Evolutionary conservation across 306 rosid genomes (phyloP), one percentile per base, ranked within the genome.

Genomic region (Cicer arietinum): DNA sequence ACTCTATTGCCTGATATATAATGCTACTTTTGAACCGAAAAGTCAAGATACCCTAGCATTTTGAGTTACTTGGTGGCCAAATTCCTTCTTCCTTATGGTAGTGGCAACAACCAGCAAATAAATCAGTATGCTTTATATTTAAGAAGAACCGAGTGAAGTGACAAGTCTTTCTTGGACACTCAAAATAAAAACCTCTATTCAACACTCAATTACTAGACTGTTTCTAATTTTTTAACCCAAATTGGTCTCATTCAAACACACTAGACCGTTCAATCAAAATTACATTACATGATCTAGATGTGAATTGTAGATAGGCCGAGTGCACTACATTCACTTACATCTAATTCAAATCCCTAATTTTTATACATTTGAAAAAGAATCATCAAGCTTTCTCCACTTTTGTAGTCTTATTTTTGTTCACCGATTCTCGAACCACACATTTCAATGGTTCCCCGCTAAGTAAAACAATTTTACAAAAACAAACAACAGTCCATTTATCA

Each of bases 1-100:
- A 63, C 61, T 71, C 9, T 57, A 63, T 51, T 79, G 17, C 41
- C 73, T 71, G 58, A 66, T 51, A 22, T 51, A 14, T 70, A 64
- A 63, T 42, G 73, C 53, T 77, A 39, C 42, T 43, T 79, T 46
- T 8, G 48, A 39, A 65, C 7, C 41, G 75, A 71, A 60, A 61
- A 13, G 17, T 40, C 46, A 30, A 52, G 71, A 62, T 41, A 62
- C 59, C 13, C 7, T 25, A 54, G 9, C 39, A 63, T 17, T 17
- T 25, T 71, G 6, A 56, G 67, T 56, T 14, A 43, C 51, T 20
- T 10, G 16, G 41, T 47, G 71, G 16, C 43, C 39, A 14, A 62
- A 52, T 78, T 14, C 54, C 69, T 40, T 43, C 57, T 53, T 6
- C 47, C 25, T 22, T 61, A 40, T 42, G 56, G 67, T 52, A 40